These are phyloP conservation scores for Oropetium thomaeum DNA, from an alignment of 176 grass and related monocot genomes.

Conservation along the genomic window DNA sequence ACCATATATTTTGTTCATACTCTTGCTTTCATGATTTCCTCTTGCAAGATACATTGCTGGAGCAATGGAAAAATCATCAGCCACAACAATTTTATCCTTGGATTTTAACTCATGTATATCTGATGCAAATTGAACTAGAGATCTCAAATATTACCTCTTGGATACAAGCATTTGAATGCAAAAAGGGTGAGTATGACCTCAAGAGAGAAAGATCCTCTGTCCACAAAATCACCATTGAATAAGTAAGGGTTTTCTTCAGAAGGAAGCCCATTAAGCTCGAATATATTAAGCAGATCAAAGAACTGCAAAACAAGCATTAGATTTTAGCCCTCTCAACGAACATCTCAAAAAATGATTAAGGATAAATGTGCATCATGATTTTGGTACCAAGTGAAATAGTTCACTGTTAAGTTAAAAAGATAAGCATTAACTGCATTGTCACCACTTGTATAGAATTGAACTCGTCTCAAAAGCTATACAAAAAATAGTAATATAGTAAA, in stretches of 20 bases:
- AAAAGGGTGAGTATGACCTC: constrained; percentile 97
- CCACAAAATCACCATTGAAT: constrained; percentile 97
- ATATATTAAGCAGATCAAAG: constrained; percentile 91
- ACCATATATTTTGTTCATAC: constrained; percentile 99
- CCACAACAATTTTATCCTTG: not conserved
- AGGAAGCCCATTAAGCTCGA: constrained; percentile 92
- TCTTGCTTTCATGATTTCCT: constrained; percentile 96
- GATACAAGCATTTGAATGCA: constrained; percentile 59
- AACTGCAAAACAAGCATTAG: constrained; percentile 48
- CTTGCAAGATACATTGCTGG: constrained; percentile 87
- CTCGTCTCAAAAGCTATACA: not conserved
- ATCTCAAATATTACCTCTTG: constrained; percentile 40
- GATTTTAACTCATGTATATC: not conserved
- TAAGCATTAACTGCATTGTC: not conserved
- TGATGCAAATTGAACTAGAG: not conserved
- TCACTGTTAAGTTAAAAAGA: not conserved
- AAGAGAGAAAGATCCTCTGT: constrained; percentile 93
- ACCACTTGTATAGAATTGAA: not conserved
- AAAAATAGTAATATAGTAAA: not conserved
- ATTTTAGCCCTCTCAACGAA: not conserved
- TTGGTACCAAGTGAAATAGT: no score
- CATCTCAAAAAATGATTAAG: not conserved
- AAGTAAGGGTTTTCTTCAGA: constrained; percentile 95
- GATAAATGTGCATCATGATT: not conserved
- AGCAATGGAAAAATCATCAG: constrained; percentile 6